These are phyloP conservation scores for Ailanthus altissimus DNA, from an alignment of 345 rosid genomes.

Conservation along the genomic window DNA sequence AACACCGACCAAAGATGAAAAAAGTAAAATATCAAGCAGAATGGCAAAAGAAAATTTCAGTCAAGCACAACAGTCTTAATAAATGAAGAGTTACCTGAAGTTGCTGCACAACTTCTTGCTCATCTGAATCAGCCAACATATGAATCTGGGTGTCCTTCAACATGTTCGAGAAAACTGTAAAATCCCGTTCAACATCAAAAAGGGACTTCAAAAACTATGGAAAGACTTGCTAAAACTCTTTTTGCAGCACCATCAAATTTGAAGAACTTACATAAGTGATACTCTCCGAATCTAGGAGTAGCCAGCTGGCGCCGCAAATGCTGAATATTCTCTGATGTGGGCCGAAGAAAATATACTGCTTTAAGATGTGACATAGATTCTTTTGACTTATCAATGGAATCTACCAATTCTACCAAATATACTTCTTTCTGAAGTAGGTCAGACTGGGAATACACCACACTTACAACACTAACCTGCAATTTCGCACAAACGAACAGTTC, in stretches of 20 bases:
- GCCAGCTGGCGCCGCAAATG: constrained; percentile 76
- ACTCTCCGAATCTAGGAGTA: constrained; percentile 89
- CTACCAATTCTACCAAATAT: constrained; percentile 86
- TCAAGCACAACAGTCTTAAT: neutral
- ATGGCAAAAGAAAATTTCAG: constrained; percentile 11
- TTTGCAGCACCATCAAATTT: neutral
- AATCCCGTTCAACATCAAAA: constrained; percentile 16
- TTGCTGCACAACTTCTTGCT: constrained; percentile 93
- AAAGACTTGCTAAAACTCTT: constrained; percentile 4
- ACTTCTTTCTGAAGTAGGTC: constrained; percentile 97
- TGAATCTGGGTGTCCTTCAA: constrained; percentile 98
- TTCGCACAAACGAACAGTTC: constrained; percentile 7
- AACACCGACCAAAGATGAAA: neutral
- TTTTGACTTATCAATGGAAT: constrained; percentile 72
- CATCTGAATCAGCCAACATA: constrained; percentile 95
- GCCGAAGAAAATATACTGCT: constrained; percentile 89
- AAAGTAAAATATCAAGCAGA: neutral
- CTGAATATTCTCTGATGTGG: constrained; percentile 85
- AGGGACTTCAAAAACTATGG: neutral
- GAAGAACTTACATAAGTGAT: constrained; percentile 69
- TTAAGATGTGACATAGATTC: constrained; percentile 96
- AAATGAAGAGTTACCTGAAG: constrained; percentile 64
- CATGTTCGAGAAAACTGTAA: constrained; percentile 90
- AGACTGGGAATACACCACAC: constrained; percentile 91
- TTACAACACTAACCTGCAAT: constrained; percentile 81